A percentile compares a stretch with the other conserved stretches of the same genome.
Conservation (phyloP, 176 grass and related monocot species). For the Metroxylon sagu region DNA sequence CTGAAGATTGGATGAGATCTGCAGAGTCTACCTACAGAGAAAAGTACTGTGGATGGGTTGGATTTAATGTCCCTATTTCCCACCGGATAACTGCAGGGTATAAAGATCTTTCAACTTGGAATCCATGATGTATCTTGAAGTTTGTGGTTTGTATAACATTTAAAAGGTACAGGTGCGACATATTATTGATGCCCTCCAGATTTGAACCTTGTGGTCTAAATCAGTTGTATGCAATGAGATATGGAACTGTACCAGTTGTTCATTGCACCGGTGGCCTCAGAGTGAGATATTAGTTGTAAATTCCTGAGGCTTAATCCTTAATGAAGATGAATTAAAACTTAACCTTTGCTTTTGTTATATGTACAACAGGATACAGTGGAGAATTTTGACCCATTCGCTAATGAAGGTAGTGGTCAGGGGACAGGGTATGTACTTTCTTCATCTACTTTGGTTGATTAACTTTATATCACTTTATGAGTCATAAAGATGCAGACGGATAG, state of each 20-base stretch:
- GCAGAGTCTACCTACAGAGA: conserved; percentile 55
- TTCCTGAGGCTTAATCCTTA: not conserved
- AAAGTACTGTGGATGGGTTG: conserved; percentile 97
- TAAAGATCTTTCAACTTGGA: conserved; percentile 9
- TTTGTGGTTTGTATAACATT: conserved; percentile 2
- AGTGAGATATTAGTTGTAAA: conserved; percentile 43
- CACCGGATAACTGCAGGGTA: conserved; percentile 94
- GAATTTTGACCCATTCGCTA: conserved; percentile 72
- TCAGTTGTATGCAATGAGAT: conserved; percentile 94
- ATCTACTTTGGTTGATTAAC: not conserved
- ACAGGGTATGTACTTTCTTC: conserved; percentile 53
- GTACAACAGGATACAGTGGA: conserved; percentile 82
- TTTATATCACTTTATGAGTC: not conserved
- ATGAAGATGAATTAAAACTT: no score
- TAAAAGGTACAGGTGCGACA: conserved; percentile 64
- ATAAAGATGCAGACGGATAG: not conserved
- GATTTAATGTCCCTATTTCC: conserved; percentile 90
- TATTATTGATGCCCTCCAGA: conserved; percentile 95
- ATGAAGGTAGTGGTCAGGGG: conserved; percentile 53
- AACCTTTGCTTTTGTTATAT: conserved; percentile 9
- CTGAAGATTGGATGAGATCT: conserved; percentile 88
- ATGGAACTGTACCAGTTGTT: conserved; percentile 91
- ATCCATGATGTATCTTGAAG: conserved; percentile 6
- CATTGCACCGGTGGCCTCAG: conserved; percentile 84
- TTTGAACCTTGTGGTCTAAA: conserved; percentile 97